Evolutionary conservation across 306 rosid genomes (phyloP), one percentile per base, ranked within the genome.

Genomic region (Mimosa pudica): DNA sequence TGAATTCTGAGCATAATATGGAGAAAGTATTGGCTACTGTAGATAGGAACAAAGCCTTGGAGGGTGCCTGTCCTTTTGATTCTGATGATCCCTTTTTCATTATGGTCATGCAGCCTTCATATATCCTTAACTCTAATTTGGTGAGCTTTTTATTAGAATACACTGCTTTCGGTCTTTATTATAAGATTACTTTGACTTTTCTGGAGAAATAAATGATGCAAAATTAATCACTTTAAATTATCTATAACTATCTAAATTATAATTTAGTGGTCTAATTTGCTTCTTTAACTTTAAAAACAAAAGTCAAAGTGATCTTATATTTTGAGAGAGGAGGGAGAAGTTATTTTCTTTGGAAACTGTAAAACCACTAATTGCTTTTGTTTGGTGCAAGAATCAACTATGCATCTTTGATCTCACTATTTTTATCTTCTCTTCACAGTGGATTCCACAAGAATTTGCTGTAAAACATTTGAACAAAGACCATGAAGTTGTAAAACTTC

Each of bases 71-170:
- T 7, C 8, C 47, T 51, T 72, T 72, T 16, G 13, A 18, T 33
- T 51, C 47, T 51, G 46, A 51, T 13, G 52, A 72, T 7, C 63
- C 63, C 32, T 51, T 7, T 72, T 72, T 49, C 76, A 49, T 8
- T 6, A 3, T 51, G 4, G 62, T 24, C 63, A 51, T 72, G 63
- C 47, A 7, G 32, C 76, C 13, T 5, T 51, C 76, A 32, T 51
- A 72, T 33, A 16, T 49, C 44, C 0, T 1, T 17, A 7, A 13
- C 0, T 3, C 0, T 51, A 3, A 4, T 4, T 6, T 72, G 76
- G 76, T 72, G 63, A 72, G 76, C 76, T 51, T 72, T 49, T 60
- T 33, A 20, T 58, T 20, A 8, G 35, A 58, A 58, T 58, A 11
- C 3, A 24, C 30, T 24, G 30, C 30, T 24, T 24, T 24, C 30